Base-by-base conservation (phyloP, 495 filamentous ascomycete species). In the Apodospora peruviana region DNA sequence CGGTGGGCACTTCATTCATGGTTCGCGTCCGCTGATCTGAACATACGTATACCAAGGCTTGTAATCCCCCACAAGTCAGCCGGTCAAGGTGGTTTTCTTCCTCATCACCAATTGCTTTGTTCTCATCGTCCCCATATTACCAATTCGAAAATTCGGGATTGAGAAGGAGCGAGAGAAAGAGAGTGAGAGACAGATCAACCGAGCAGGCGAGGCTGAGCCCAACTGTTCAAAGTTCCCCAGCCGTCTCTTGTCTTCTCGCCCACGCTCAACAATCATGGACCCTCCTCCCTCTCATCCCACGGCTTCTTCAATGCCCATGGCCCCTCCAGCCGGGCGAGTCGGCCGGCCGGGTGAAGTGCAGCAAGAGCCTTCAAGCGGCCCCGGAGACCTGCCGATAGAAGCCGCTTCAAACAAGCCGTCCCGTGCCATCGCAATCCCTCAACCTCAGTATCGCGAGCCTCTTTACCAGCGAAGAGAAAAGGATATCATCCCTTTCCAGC, bases 361-460 rank as follows among this genome's bases (percentile, higher is more conserved):
- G 36, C 8, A 17, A 9, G 9, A 38, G 27, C 36, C 36, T 17
- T 5, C 36, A 5, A 7, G 18, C 18, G 19, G 11, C 20, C 10
- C 34, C 14, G 27, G 37, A n/a, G 32, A 2, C 11, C 34, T 32
- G 9, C 4, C 25, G 5, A 45, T 45, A 27, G 45, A 9, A 43
- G 21, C 34, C 40, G 17, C 39, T 44, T 45, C 48, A 45, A 46
- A 45, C 40, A 53, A 43, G 45, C 32, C 51, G 14, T 19, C 42
- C 9, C 42, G 16, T 3, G 36, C 9, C 20, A 12, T 8, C 35
- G 12, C 37, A 18, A n/a, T 10, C 24, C 45, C n/a, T 8, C 35
- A 40, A 20, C 45, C n/a, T 8, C 35, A 40, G 23, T 16, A 32
- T 23, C n/a, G 19, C 34, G 34, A 40, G 38, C 32, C 36, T 17